Evolutionary conservation across 495 filamentous ascomycete species (phyloP), one percentile per base, ranked within the genome.

Genomic region (Aspergillus bridgeri): DNA sequence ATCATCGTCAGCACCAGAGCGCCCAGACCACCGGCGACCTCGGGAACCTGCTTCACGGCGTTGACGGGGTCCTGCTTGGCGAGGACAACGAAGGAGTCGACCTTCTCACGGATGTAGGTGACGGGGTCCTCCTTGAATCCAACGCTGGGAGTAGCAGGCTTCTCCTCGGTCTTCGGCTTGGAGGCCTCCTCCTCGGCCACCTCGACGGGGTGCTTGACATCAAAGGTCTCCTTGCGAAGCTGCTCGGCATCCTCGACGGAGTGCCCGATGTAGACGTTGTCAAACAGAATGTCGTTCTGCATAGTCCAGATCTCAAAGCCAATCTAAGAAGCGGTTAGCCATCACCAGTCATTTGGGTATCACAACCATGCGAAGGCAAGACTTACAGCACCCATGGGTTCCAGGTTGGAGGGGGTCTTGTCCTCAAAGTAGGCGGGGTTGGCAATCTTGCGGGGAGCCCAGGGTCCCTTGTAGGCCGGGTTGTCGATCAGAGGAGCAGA

Each of bases 181-280:
- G 81, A 80, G 52, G 87, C 90, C 65, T 89, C 86, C 75, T 96
- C 91, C 66, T 93, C 83, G 5, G 85, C 82, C 79, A 87, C 80
- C 81, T 99, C 95, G 58, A 92, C 77, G 53, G 86, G 78, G 72
- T 86, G 80, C 89, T 99, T 99, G 76, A 93, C 77, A 73, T 92
- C 89, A 77, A 92, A 99, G 60, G 91, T 94, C 81, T 96, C 90
- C 50, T 89, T 76, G 72, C 93, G 88, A 63, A 99, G 80, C 78
- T 92, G 89, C 75, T 88, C 85, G 58, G 95, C 95, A 64, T 99
- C 95, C 69, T 89, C 91, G 63, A 90, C 74, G 46, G 95, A 99
- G 86, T 99, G 95, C 62, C 95, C 95, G 75, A 99, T 89, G 84
- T 98, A 99, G 83, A 99, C 91, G 86, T 99, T 99, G 85, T 98